Evolutionary conservation across 1,139 yeast species (phyloP), one percentile per base, ranked within the genome.

Genomic region (Saccharomycopsis phalli): DNA sequence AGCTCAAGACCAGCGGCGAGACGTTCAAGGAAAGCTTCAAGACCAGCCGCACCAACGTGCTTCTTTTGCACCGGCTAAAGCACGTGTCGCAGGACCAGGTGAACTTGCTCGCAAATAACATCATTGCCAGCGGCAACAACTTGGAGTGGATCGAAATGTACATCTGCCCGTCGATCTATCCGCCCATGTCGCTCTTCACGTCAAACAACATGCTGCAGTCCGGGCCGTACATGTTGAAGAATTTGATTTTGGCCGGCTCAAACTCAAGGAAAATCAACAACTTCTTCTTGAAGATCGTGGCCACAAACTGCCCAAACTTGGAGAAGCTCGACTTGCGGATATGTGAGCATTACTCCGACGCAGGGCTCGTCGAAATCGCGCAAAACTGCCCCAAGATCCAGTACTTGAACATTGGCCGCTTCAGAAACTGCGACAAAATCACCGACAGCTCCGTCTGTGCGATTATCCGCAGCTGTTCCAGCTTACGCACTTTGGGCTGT

Each of bases 161-260:
- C 59, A 81, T 88, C 57, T 87, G 95, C 55, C 93, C 95, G 3
- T 67, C 68, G 41, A 57, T 83, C 27, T 95, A 95, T 25, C 68
- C 73, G 0, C 50, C 60, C 4, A 37, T 50, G 47, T 34, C 38
- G 7, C 35, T 44, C 21, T 44, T 44, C 28, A 42, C 47, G 4
- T 23, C 41, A 10, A 29, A 42, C 33, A 23, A 29, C 14, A 21
- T 28, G 6, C 27, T 27, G n/a, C 32, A 30, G 17, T 20, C 21
- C 18, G 43, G 37, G n/a, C 36, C 42, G 3, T 25, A 34, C 4
- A 69, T 63, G 55, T 59, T 87, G 44, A 68, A 70, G 47, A 73
- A 71, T 45, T 59, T 88, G 31, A 68, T 77, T 2, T 62, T 88
- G 10, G 93, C 96, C 1, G 96, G 96, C 1, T 77, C 82, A 36